Evolutionary conservation across 345 rosid genomes (phyloP), one percentile per base, ranked within the genome.

Genomic region (Eucalyptus dawsonii): DNA sequence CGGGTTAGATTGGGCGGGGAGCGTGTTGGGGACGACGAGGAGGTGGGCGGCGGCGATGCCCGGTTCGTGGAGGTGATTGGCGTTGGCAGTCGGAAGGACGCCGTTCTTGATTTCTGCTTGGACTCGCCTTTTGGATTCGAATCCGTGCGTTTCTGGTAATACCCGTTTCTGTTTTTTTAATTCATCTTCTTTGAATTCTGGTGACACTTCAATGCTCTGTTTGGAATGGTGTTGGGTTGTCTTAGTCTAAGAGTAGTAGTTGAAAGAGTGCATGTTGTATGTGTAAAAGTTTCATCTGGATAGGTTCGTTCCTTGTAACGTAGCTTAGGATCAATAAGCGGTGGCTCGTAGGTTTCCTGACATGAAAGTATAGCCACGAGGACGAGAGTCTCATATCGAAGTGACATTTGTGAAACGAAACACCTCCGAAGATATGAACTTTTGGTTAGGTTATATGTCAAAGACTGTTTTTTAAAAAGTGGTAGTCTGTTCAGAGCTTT

Each of bases 121-220:
- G 96, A 94, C 51, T 95, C 98, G 56, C 95, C 95, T 47, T 93
- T 95, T 86, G 93, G 65, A 87, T 94, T 96, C 42, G 90, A 94
- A 37, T 93, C 95, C 50, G 91, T 97, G 58, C 95, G 98, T 49
- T 97, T 93, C 93, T 97, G 99, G 99, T 96, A 95, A 67, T n/a
- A 86, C 54, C 17, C 45, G 21, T 56, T 29, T 51, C 17, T 65
- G 21, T 14, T 17, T 19, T 17, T 37, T 40, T 76, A 17, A 69
- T 31, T 34, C 44, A 17, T 72, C 85, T 76, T 76, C 85, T 76
- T 22, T 76, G 45, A 76, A 40, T 40, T 76, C 25, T 40, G 27
- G 47, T 5, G 85, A 76, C 47, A 76, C 27, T 21, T 76, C 85
- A 40, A 76, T 76, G 85, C 85, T 76, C 85, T 76, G 29, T 76